Conservation (phyloP, 768 basidiomycete genomes). For the Pleurotus salmoneostramineus region DNA sequence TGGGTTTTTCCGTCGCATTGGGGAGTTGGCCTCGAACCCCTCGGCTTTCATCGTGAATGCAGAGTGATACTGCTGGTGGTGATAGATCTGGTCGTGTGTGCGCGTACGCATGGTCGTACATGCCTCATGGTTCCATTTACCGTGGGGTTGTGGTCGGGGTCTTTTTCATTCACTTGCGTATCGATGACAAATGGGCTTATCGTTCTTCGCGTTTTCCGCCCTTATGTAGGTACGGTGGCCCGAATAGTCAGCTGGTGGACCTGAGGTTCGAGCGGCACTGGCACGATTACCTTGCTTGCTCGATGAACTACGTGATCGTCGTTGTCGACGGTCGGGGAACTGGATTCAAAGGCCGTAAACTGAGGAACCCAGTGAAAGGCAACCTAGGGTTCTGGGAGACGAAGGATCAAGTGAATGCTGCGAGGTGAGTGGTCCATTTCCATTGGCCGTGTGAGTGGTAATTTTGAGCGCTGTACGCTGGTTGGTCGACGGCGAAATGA, state of each 20-base stretch:
- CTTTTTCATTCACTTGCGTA: not conserved
- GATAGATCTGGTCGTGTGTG: not conserved
- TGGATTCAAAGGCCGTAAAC: constrained; percentile 79
- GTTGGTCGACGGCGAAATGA: constrained; percentile 4
- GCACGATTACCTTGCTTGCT: constrained; percentile 83
- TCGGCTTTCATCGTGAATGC: constrained; percentile 10
- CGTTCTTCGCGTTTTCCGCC: not conserved
- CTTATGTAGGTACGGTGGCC: constrained; percentile 81
- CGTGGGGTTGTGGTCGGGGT: not conserved
- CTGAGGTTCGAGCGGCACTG: constrained; percentile 69
- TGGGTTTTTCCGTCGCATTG: not conserved
- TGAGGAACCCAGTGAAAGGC: constrained; percentile 86
- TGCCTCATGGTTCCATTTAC: not conserved
- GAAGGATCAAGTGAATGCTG: constrained; percentile 84
- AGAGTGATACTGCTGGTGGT: too few species aligned
- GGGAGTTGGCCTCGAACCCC: not conserved
- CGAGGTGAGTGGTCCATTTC: constrained; percentile 49
- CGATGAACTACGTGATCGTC: constrained; percentile 81
- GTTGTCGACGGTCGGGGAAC: constrained; percentile 92
- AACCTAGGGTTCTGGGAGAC: constrained; percentile 90
- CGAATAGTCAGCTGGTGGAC: constrained; percentile 76
- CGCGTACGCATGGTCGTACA: not conserved
- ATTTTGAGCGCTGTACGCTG: not conserved
- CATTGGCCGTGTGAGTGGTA: constrained; percentile 1
- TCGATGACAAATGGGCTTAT: constrained; percentile 3